Evolutionary conservation across 192 early-diverging fungal genomes (phyloP), one percentile per base, ranked within the genome.

Genomic region (Haplosporangium gracile): DNA sequence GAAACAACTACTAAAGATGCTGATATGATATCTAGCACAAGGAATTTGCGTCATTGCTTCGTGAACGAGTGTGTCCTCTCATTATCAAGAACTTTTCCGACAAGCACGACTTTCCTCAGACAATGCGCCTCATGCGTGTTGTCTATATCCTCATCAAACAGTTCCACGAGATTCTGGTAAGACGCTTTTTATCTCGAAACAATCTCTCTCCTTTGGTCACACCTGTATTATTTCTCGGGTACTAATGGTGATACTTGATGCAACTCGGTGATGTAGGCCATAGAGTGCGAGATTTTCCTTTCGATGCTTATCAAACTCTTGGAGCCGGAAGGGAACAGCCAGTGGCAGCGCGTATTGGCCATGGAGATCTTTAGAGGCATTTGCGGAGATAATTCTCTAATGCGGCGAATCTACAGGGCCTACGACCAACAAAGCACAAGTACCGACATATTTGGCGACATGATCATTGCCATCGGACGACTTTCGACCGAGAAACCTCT

Each of bases 211-310:
- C 24, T 69, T 49, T 70, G 29, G 22, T 13, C 10, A 13, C 10
- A 65, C 3, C 11, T 65, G 13, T 15, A 11, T 36, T 49, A 13
- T 49, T 36, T 60, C 60, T 40, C 39, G 26, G 9, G 5, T 8
- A 43, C 51, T 20, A 36, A 72, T 82, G 9, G 68, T 90, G 68
- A 24, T 36, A 39, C 43, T 72, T 72, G 13, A 20, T 20, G 22
- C 9, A 10, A 24, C 45, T 45, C 65, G 60, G 69, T 26, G 18
- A 22, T 38, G 22, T 87, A 95, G 95, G 82, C 93, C 3, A 95
- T 96, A 76, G 97, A 98, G 81, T 97, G 97, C 90, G 98, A 99
- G 88, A 95, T 99, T 43, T 97, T 99, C 76, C 82, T 99, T 40
- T 94, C 96, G 8, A 94, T 99, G 89, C 92, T 97, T 76, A 93